Evolutionary conservation across 2,329 filamentous ascomycete species (phyloP).

Genomic region (Chrysosporium keratinophilum): DNA sequence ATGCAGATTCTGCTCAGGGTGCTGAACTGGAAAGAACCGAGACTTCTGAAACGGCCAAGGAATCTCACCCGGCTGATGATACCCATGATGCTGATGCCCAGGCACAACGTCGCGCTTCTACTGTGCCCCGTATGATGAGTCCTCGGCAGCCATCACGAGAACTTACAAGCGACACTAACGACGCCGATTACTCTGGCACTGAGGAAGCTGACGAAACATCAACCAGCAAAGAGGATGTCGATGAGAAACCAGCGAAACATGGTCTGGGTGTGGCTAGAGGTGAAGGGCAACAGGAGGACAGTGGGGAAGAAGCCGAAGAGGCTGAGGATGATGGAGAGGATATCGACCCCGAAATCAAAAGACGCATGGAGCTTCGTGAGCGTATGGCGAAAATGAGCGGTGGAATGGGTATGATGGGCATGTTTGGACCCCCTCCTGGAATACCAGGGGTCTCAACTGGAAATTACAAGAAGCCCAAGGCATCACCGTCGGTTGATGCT

Average conservation of each 20-base stretch:
- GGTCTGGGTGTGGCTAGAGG: slow-evolving; percentile 9
- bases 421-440: slow-evolving; percentile 61
- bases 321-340: slow-evolving; percentile 66
- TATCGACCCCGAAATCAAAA: slow-evolving; percentile 73
- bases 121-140: slow-evolving; percentile 22
- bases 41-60: slow-evolving; percentile 26
- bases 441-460: slow-evolving; percentile 40
- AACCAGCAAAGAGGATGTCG: slow-evolving; percentile 64
- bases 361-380: slow-evolving; percentile 78
- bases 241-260: slow-evolving; percentile 40
- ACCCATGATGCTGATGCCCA: slow-evolving; percentile 16
- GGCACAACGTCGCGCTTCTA: slow-evolving; percentile 27
- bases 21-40: slow-evolving; percentile 25
- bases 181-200: slow-evolving; percentile 55
- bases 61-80: slow-evolving; percentile 28
- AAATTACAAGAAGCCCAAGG: slow-evolving; percentile 34
- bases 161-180: slow-evolving; percentile 51
- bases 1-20: slow-evolving; percentile 20
- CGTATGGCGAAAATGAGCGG: slow-evolving; percentile 98
- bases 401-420: slow-evolving; percentile 91
- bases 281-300: slow-evolving; percentile 36
- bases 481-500: slow-evolving; percentile 34
- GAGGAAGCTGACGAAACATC: slow-evolving; percentile 53
- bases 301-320: slow-evolving; percentile 40
- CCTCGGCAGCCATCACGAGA: slow-evolving; percentile 41